Percentiles rank a stretch among this genome's conserved stretches.
phyloP scores from a whole-genome alignment of 2,329 filamentous ascomycete species.

The Verticillium alfalfae region DNA sequence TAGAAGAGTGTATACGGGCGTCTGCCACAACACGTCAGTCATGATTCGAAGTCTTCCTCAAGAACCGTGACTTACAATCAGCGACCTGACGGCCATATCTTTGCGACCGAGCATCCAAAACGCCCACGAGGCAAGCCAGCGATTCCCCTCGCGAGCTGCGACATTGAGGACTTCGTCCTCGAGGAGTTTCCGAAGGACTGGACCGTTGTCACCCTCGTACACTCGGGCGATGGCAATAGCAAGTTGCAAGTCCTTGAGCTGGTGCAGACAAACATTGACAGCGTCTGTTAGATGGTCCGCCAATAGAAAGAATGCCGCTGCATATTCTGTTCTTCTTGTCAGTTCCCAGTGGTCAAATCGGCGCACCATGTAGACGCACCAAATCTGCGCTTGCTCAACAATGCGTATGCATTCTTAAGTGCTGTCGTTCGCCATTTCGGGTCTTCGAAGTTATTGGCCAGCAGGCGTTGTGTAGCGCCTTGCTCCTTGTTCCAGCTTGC shows the following conservation, averaged over 20 bases:
- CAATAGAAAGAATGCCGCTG: slow-evolving; percentile 90
- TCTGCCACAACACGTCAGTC: slow-evolving; percentile 38
- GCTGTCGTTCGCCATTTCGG: slow-evolving; percentile 83
- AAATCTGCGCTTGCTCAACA: slow-evolving; percentile 86
- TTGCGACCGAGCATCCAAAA: slow-evolving; percentile 84
- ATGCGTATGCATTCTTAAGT: slow-evolving; percentile 91
- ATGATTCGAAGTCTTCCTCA: no score
- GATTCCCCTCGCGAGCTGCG: slow-evolving; percentile 76
- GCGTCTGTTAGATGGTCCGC: slow-evolving; percentile 82
- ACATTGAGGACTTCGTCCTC: slow-evolving; percentile 73
- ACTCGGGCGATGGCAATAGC: slow-evolving; percentile 83
- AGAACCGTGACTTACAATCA: slow-evolving; percentile 57
- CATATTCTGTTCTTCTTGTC: slow-evolving; percentile 60
- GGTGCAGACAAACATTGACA: slow-evolving; percentile 78
- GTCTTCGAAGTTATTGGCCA: slow-evolving; percentile 88
- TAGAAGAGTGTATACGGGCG: slow-evolving; percentile 70
- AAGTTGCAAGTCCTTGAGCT: slow-evolving; percentile 83
- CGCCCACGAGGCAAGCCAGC: slow-evolving; percentile 93
- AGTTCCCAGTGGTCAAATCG: neutral
- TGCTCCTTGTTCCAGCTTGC: slow-evolving; percentile 87
- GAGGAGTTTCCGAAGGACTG: slow-evolving; percentile 67
- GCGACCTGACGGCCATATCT: slow-evolving; percentile 76
- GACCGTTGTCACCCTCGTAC: slow-evolving; percentile 79
- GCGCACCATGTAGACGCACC: slow-evolving; percentile 39
- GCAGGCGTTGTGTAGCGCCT: slow-evolving; percentile 66